A percentile compares a stretch with the other conserved stretches of the same genome.
These are phyloP conservation scores for Lasiodiplodia theobromae DNA, from an alignment of 2,329 filamentous ascomycete genomes.

Conservation along the genomic window DNA sequence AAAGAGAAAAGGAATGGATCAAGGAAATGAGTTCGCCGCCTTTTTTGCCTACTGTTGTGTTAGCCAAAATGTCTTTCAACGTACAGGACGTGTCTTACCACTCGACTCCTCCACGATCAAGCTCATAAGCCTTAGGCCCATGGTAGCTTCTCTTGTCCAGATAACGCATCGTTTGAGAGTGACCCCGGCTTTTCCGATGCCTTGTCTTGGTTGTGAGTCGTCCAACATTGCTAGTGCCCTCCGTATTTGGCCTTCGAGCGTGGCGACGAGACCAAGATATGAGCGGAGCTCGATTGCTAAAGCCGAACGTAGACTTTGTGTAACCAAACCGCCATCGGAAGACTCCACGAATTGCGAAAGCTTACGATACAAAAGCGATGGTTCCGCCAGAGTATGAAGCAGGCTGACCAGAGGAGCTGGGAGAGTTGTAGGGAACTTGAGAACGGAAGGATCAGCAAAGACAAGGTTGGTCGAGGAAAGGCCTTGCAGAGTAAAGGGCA, in stretches of 20 bases:
- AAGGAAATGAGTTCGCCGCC: slow-evolving; percentile 93
- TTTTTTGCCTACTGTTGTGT: slow-evolving; percentile 61
- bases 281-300: slow-evolving; percentile 84
- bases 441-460: slow-evolving; percentile 71
- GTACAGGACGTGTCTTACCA: slow-evolving; percentile 55
- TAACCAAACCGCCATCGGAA: slow-evolving; percentile 82
- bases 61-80: not conserved
- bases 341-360: slow-evolving; percentile 84
- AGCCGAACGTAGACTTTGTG: slow-evolving; percentile 88
- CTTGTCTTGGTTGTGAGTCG: slow-evolving; percentile 69
- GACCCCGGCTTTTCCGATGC: slow-evolving; percentile 85
- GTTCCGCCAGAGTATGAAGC: slow-evolving; percentile 88
- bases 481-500: slow-evolving; percentile 93
- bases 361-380: slow-evolving; percentile 86
- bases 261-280: slow-evolving; percentile 89
- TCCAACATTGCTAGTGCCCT: slow-evolving; percentile 79
- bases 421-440: slow-evolving; percentile 80
- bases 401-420: slow-evolving; percentile 86
- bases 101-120: slow-evolving; percentile 91
- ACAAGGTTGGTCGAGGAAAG: slow-evolving; percentile 84
- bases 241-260: slow-evolving; percentile 89
- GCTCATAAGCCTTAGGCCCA: slow-evolving; percentile 92
- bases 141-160: slow-evolving; percentile 96
- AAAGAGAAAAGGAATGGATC: slow-evolving; percentile 91
- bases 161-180: slow-evolving; percentile 95